These are phyloP conservation scores for Colletotrichum spinosum DNA, from an alignment of 2,329 filamentous ascomycete genomes.

Conservation along the genomic window DNA sequence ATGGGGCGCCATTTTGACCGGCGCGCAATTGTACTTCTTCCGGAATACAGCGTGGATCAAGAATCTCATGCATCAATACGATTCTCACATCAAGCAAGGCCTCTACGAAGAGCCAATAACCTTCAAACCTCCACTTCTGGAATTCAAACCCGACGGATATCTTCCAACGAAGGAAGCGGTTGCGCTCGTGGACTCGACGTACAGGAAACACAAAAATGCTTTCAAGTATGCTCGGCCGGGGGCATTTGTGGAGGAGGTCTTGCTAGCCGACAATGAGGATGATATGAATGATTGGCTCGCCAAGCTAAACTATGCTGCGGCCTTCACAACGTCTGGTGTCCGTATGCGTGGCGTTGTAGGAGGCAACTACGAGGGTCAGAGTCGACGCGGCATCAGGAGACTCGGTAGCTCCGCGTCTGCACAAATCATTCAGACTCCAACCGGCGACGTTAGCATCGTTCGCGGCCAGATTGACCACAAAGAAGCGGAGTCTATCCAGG, in stretches of 20 bases:
- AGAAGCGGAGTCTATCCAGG: slow-evolving; percentile 87
- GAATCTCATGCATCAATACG: slow-evolving; percentile 87
- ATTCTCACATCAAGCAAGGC: slow-evolving; percentile 82
- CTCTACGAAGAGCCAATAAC: slow-evolving; percentile 81
- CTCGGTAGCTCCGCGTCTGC: slow-evolving; percentile 72
- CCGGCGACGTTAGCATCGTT: slow-evolving; percentile 79
- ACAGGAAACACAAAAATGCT: slow-evolving; percentile 95
- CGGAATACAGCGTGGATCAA: slow-evolving; percentile 94
- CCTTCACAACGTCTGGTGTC: slow-evolving; percentile 91
- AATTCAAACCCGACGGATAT: slow-evolving; percentile 93
- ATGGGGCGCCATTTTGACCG: slow-evolving; percentile 96
- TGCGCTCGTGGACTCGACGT: slow-evolving; percentile 84
- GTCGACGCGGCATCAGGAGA: slow-evolving; percentile 76
- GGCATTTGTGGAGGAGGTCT: slow-evolving; percentile 83
- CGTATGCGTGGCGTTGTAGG: slow-evolving; percentile 89
- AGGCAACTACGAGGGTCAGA: slow-evolving; percentile 86
- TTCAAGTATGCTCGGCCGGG: slow-evolving; percentile 91
- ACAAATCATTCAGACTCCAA: slow-evolving; percentile 74
- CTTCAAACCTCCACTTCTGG: slow-evolving; percentile 88
- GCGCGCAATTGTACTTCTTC: slow-evolving; percentile 98
- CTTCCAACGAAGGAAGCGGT: slow-evolving; percentile 96
- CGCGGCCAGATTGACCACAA: slow-evolving; percentile 82
- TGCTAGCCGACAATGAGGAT: slow-evolving; percentile 88
- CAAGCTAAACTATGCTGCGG: slow-evolving; percentile 95
- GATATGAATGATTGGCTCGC: slow-evolving; percentile 98